Base-by-base conservation (phyloP, 1,139 yeast genomes). In the Debaryomyces nepalensis region DNA sequence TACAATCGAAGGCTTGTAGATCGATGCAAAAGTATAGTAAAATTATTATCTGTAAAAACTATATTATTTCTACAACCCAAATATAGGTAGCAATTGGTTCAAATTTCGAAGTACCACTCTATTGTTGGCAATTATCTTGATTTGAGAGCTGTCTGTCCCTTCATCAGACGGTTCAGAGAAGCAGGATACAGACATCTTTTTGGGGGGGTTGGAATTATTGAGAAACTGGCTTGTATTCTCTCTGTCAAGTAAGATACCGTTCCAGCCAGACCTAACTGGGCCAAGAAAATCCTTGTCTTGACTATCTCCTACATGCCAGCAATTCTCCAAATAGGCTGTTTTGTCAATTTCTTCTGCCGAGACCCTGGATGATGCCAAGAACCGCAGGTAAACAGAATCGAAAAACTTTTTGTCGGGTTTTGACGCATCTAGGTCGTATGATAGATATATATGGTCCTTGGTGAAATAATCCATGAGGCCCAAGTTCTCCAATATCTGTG, bases 221-320 rank as follows among this genome's bases (percentile, higher is more conserved):
- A 63, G 57, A 44, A 62, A 62, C 18, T 53, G 56, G 30, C 66
- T 62, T 2, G 41, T 34, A 14, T 54, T 48, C 2, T 52, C 45
- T 50, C 86, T 63, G 53, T 81, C 84, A 8, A 82, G 47, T 23
- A 79, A 62, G 0, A 84, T 64, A 3, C 84, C 81, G 47, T 78
- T 80, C 81, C 87, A 78, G 0, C 89, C 90, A 1, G 84, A 72
- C 21, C 62, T 59, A 8, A 66, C 61, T 0, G 82, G 68, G 1
- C 82, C 86, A 10, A 68, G 52, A 45, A 77, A 68, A 53, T 84
- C 91, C 40, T 78, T 74, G 11, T 61, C 61, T 31, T 70, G 58
- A 46, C 76, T 79, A 56, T 84, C 90, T 0, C 91, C 91, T 31
- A 83, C 65, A 55, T 84, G 91, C 87, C 87, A 83, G 43, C 73